Base-by-base conservation (phyloP, 2,329 filamentous ascomycete genomes). In the Fusarium longipes region DNA sequence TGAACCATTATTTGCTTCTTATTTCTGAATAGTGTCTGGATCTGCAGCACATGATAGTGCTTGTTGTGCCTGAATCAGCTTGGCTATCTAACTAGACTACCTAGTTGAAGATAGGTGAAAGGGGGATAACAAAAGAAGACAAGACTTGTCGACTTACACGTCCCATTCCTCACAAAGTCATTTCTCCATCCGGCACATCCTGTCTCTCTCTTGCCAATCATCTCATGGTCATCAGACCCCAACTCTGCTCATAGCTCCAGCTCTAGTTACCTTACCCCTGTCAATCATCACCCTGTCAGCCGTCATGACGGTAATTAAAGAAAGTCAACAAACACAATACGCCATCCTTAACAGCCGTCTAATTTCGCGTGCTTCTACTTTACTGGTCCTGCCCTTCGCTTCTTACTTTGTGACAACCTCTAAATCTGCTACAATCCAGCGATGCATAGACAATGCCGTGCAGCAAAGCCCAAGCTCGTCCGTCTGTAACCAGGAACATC, bases 241-340 rank as follows among this genome's bases (percentile, higher is more conserved):
- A 52, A 59, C 63, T 63, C 44, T 48, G 47, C 43, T 67, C 47
- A 45, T 47, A 70, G 53, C 67, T 40, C 52, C 56, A 35, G 44
- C 29, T 48, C 30, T 22, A 47, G 43, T 12, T 44, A 20, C 14
- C 45, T 25, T 6, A 49, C 33, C 45, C 69, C 58, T 72, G 67
- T 63, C 52, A 65, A 59, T 39, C 43, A 42, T 61, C 61, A 36
- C 58, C 51, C 57, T 66, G 64, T 60, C 64, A 70, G 63, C 50
- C 51, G 44, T 64, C 61, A 44, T 43, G 39, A 57, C 51, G 47
- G 53, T 47, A 63, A 61, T 50, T 43, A 44, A 32, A 45, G 32
- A 59, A 50, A 58, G 58, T 68, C 52, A 67, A 63, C 63, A 67
- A 54, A 64, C 39, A 30, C 44, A 64, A 49, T 39, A 39, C 30